Evolutionary conservation across 345 rosid species (phyloP).

Genomic region (Zanthoxylum bungeanum): DNA sequence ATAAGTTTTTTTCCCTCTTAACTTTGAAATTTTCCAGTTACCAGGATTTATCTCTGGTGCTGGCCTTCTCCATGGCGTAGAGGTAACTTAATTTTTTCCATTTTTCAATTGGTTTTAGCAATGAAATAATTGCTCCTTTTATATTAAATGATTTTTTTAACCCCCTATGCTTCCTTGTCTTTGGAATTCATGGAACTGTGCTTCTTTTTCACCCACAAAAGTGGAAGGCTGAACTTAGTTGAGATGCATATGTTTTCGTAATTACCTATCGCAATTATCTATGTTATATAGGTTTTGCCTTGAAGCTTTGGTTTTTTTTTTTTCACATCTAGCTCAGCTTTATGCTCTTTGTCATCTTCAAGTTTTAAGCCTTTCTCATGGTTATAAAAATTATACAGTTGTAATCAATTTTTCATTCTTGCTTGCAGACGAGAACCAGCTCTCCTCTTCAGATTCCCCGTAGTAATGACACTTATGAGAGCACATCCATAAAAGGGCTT

Average conservation of each 20-base stretch:
- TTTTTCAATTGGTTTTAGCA: conserved; percentile 1
- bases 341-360: background rate
- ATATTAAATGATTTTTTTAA: background rate
- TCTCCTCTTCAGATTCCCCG: conserved; percentile 82
- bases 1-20: conserved; percentile 12
- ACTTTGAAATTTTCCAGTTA: conserved; percentile 47
- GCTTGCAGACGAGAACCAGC: conserved; percentile 83
- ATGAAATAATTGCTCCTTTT: background rate
- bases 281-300: background rate
- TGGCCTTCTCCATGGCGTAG: conserved; percentile 95
- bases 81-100: conserved; percentile 45
- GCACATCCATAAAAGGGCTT: conserved; percentile 70
- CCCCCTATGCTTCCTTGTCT: background rate
- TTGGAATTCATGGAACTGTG: background rate
- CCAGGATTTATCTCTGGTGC: conserved; percentile 84
- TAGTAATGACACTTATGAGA: conserved; percentile 63
- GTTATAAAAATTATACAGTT: background rate
- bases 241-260: background rate
- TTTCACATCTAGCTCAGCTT: background rate
- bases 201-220: background rate
- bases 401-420: conserved; percentile 1
- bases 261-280: no score
- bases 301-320: background rate
- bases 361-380: background rate
- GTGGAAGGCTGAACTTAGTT: background rate